Evolutionary conservation across 257 asterid genomes (phyloP), one percentile per base, ranked within the genome.

Genomic region (Rhazya stricta): DNA sequence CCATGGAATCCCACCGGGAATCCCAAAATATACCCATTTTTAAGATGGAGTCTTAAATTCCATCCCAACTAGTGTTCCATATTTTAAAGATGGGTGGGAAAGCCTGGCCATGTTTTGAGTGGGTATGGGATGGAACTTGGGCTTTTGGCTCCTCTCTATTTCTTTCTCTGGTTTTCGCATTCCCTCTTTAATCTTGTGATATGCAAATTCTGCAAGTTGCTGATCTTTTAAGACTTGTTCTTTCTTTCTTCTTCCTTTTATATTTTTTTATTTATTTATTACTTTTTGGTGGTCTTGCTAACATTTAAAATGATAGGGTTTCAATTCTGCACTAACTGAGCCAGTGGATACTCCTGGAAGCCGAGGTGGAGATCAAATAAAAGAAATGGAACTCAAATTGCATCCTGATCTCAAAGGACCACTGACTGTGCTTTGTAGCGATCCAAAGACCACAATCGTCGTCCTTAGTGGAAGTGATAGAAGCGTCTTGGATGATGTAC

Each of bases 381-480:
- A 85, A 88, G 99, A 88, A 86, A 92, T 94, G 99, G 97, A 94
- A 69, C 90, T 88, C 68, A 94, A 94, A 86, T 71, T 94, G 86
- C 97, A 91, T 79, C 97, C 97, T 6, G 91, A 87, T 61, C 67
- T 94, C 89, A 92, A 74, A 85, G 89, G 79, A 76, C 86, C 97
- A 69, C 85, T 94, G 53, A 58, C 86, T 10, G 76, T 73, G 80
- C 92, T 94, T 57, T 94, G 97, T 73, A 82, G 74, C 34, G 97
- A 94, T 81, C 97, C 95, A 58, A 88, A 88, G 74, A 91, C 99
- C 50, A 94, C 96, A 54, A 81, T 94, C 19, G 96, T 94, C 27
- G 90, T 94, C 79, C 95, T 94, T 67, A 94, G 99, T 85, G 99
- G 99, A 84, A 92, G 99, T 79, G 93, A 79, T 67, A 86, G 91